Percentiles rank a stretch among this genome's conserved stretches.
Evolutionary conservation across 352 stramenopile species (phyloP).

Genomic region (Blastocystis sp.): DNA sequence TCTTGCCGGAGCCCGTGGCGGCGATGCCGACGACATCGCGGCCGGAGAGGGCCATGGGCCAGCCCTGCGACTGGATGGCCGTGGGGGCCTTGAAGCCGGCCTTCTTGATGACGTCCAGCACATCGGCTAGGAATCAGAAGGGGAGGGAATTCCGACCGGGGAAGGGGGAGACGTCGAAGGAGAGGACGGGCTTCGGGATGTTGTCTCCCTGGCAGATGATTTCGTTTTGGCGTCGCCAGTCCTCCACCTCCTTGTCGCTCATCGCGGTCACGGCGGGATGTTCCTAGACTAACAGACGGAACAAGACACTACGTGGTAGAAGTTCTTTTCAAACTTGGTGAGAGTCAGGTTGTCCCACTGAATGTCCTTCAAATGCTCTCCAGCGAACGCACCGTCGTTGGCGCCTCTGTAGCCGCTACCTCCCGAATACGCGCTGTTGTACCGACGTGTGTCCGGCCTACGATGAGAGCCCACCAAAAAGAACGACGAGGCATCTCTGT

Average conservation of each 20-base stretch:
- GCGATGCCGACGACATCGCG: slow-evolving; percentile 97
- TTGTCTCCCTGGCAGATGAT: slow-evolving; percentile 90
- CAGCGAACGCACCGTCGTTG: slow-evolving; percentile 8
- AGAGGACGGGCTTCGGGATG: slow-evolving; percentile 94
- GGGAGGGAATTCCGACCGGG: slow-evolving; percentile 73
- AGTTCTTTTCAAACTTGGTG: slow-evolving; percentile 96
- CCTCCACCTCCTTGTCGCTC: slow-evolving; percentile 83
- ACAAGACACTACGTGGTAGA: slow-evolving; percentile 82
- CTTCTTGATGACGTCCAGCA: slow-evolving; percentile 92
- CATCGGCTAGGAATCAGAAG: slow-evolving; percentile 74
- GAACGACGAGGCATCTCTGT: slow-evolving; percentile 10
- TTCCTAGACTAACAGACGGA: slow-evolving; percentile 74
- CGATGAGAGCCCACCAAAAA: background rate
- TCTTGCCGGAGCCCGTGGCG: slow-evolving; percentile 94
- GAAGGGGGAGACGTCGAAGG: slow-evolving; percentile 87
- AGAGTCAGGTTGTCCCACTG: slow-evolving; percentile 89
- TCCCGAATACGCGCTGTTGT: slow-evolving; percentile 56
- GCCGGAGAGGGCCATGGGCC: slow-evolving; percentile 94
- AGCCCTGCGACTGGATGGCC: slow-evolving; percentile 88
- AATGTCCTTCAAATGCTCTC: slow-evolving; percentile 77
- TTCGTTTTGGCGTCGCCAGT: slow-evolving; percentile 86
- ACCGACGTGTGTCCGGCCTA: slow-evolving; percentile 63
- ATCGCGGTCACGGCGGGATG: slow-evolving; percentile 91
- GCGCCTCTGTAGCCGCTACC: background rate
- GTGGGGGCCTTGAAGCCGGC: slow-evolving; percentile 92